Conservation (phyloP, 306 rosid species). For the Alnus rubra region DNA sequence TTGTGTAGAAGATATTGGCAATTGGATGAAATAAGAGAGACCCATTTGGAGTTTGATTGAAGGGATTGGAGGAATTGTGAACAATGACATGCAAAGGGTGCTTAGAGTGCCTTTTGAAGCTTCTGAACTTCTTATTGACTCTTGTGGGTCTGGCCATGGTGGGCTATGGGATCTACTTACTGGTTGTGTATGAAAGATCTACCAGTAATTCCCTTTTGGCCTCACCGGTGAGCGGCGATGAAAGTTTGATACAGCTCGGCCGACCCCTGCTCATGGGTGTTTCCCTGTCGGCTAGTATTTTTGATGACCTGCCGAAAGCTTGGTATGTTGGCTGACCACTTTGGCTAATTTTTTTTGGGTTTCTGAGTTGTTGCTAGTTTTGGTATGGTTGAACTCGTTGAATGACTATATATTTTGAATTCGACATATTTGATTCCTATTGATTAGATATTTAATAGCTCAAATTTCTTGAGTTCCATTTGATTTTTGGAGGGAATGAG, state of each 20-base stretch:
- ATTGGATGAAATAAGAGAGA: slow-evolving; percentile 30
- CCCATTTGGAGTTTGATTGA: slow-evolving; percentile 33
- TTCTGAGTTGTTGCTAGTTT: slow-evolving; percentile 8
- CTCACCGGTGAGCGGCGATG: slow-evolving; percentile 43
- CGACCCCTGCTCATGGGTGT: slow-evolving; percentile 78
- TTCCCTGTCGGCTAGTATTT: slow-evolving; percentile 49
- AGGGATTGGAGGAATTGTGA: slow-evolving; percentile 36
- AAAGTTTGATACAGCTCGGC: slow-evolving; percentile 58
- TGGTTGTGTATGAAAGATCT: slow-evolving; percentile 53
- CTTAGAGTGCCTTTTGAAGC: slow-evolving; percentile 85
- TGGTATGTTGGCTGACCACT: slow-evolving; percentile 60
- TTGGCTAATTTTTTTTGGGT: background rate
- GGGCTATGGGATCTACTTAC: slow-evolving; percentile 90
- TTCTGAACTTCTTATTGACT: slow-evolving; percentile 76
- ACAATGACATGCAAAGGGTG: slow-evolving; percentile 93
- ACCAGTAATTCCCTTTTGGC: slow-evolving; percentile 21
- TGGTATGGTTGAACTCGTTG: background rate
- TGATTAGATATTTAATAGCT: background rate
- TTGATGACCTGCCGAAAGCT: slow-evolving; percentile 67
- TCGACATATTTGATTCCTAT: background rate
- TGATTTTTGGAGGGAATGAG: background rate
- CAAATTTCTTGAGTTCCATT: background rate
- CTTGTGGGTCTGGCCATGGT: slow-evolving; percentile 81
- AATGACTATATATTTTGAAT: background rate
- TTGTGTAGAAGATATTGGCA: slow-evolving; percentile 34